Evolutionary conservation across 2,329 filamentous ascomycete species (phyloP).

Genomic region (Colletotrichum sp.): DNA sequence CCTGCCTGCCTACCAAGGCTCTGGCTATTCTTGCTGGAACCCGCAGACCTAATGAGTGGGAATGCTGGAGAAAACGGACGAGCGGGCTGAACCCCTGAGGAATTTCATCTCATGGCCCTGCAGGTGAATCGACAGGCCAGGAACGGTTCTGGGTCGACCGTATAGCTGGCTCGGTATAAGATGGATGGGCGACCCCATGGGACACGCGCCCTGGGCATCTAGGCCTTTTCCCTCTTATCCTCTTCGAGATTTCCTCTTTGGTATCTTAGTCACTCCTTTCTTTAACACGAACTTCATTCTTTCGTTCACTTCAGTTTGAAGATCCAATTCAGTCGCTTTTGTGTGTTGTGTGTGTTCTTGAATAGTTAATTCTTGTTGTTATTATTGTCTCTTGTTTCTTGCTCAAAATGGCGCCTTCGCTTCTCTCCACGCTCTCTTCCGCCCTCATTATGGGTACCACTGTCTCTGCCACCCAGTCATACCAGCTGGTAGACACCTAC

Average conservation of each 20-base stretch:
- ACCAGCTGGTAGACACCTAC: conserved; percentile 21
- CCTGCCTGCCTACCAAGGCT: background rate
- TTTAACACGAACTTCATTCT: background rate
- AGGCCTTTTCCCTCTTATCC: background rate
- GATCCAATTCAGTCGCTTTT: background rate
- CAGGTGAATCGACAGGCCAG: conserved; percentile 2
- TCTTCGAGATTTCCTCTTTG: background rate
- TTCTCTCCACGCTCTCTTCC: conserved; percentile 20
- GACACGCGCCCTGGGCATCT: background rate
- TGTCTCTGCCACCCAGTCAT: conserved; percentile 3
- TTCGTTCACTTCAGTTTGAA: background rate
- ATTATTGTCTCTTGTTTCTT: background rate
- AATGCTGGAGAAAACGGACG: background rate
- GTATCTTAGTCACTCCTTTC: conserved; percentile 16
- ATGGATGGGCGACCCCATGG: background rate
- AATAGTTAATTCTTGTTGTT: background rate
- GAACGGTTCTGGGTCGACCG: background rate
- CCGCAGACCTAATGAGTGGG: background rate
- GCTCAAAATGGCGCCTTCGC: conserved; percentile 19
- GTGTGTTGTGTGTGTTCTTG: background rate
- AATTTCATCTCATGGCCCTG: conserved; percentile 4
- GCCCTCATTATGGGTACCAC: conserved; percentile 13
- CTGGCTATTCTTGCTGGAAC: background rate
- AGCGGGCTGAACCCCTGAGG: background rate
- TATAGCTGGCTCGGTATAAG: conserved; percentile 10